Evolutionary conservation across 78 protist genomes (phyloP), one percentile per base, ranked within the genome.

Genomic region (Dictyostelium intermedium): DNA sequence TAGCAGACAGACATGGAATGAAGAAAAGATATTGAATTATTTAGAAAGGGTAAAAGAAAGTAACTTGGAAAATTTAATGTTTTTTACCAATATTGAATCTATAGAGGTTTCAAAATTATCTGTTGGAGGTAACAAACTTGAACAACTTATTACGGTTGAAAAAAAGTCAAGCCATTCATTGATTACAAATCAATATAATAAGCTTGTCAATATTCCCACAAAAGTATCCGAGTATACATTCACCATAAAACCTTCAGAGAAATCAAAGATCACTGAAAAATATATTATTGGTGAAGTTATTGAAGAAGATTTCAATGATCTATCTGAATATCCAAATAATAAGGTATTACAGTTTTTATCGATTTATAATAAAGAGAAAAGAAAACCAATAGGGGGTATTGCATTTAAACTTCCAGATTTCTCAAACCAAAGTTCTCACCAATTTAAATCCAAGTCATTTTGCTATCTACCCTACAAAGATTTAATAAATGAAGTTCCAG

Each of bases 381-480:
- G n/a, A 25, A 34, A 32, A 11, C 84, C 92, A 34, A 25, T 14
- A 2, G 92, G 92, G 18, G 63, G 92, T 74, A 39, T 85, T 25
- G 92, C 79, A 32, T 72, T 72, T 72, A 34, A 72, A 72, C 2
- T 72, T 10, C 74, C 27, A 50, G 50, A 25, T 76, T 76, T 74
- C 6, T 8, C 1, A 0, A 32, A 5, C 41, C 13, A 9, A 10
- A 0, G 5, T 27, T 56, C 14, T 1, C 13, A 34, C 41, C 37
- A 10, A 23, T 37, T n/a, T 39, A 63, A 35, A 47, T 45, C 73
- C 13, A 60, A 18, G 23, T 45, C 39, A 7, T 85, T 73, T 81
- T 66, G n/a, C 8, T 85, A 14, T 53, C 27, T 72, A 34, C 79
- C 79, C 16, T 72, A 13, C 5, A 76, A 76, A 13, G 37, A 53